These are phyloP conservation scores for Friedmanniomyces endolithicus DNA, from an alignment of 495 filamentous ascomycete species.

Conservation along the genomic window DNA sequence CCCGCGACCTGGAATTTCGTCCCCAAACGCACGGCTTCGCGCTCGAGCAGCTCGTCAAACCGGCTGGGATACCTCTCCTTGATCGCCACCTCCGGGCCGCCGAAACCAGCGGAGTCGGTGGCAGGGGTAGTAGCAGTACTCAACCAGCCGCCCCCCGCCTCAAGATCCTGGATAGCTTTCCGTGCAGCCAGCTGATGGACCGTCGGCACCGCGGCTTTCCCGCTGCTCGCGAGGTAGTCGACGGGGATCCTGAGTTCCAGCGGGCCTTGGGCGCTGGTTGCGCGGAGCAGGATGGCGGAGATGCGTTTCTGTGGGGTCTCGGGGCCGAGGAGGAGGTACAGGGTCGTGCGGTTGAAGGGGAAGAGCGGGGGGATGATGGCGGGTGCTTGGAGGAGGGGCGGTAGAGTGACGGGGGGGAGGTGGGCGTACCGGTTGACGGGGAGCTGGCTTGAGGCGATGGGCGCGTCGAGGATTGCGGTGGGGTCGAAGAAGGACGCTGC, in stretches of 20 bases:
- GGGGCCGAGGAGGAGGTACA: slow-evolving; percentile 51
- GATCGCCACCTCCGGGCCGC: slow-evolving; percentile 27
- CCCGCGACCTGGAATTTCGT: slow-evolving; percentile 51
- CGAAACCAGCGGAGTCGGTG: no score
- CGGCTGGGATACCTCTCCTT: slow-evolving; percentile 37
- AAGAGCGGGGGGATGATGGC: slow-evolving; percentile 49
- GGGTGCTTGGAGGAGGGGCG: slow-evolving; percentile 51
- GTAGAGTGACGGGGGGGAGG: slow-evolving; percentile 37
- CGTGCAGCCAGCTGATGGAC: slow-evolving; percentile 59
- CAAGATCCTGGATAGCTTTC: slow-evolving; percentile 54
- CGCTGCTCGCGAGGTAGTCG: slow-evolving; percentile 25
- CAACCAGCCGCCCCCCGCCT: slow-evolving; percentile 57
- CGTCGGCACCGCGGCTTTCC: slow-evolving; percentile 40
- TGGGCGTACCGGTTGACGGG: slow-evolving; percentile 31
- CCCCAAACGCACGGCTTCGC: slow-evolving; percentile 51
- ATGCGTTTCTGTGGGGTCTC: slow-evolving; percentile 35
- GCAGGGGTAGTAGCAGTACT: slow-evolving; percentile 34
- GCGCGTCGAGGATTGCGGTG: slow-evolving; percentile 29
- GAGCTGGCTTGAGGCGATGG: slow-evolving; percentile 9
- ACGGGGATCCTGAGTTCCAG: slow-evolving; percentile 52
- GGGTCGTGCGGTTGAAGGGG: slow-evolving; percentile 47
- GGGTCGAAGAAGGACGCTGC: slow-evolving; percentile 47
- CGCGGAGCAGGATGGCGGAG: slow-evolving; percentile 44
- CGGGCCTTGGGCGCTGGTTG: slow-evolving; percentile 41
- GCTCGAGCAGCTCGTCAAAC: slow-evolving; percentile 44